Evolutionary conservation across 129 eudicot species (phyloP), one percentile per base, ranked within the genome.

Genomic region (Flaveria ramosissima): DNA sequence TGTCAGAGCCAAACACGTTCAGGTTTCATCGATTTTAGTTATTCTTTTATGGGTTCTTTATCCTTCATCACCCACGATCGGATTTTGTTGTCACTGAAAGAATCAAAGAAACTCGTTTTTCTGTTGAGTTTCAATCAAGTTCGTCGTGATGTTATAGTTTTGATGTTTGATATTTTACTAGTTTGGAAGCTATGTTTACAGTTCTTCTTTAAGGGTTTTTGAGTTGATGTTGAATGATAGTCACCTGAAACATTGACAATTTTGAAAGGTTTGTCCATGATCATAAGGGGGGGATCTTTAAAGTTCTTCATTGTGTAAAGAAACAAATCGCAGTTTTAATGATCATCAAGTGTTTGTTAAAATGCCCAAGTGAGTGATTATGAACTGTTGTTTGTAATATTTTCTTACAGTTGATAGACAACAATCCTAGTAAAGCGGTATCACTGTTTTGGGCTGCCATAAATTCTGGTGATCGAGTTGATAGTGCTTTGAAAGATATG

Each of bases 401-500:
- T 76, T 50, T 26, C 23, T 62, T 27, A 7, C 41, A 79, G 83
- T 63, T 79, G 9, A 73, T 79, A 50, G 83, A 79, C 16, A 93
- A 90, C 83, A 88, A 93, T 85, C 98, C 98, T 43, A 72, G 77
- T 64, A 88, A 75, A 88, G 91, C 98, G 0, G 81, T 93, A 52
- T 83, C 96, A 17, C 64, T 93, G 82, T 93, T 93, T 74, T 93
- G 98, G 98, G 86, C 88, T n/a, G 89, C 98, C 1, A 88, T 93
- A 53, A 93, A 93, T 73, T 75, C 93, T 2, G 98, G 98, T 55
- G 98, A 93, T 85, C 80, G 96, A 48, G 95, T 93, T 43, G 98
- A 90, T 26, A 93, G 98, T 78, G 90, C 98, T 36, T 66, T 93
- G 45, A 93, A 93, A 84, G 98, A 93, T 79, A 93, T 93, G 98